phyloP scores from a whole-genome alignment of 192 early-diverging fungal genomes.

The Coemansia sp. region DNA sequence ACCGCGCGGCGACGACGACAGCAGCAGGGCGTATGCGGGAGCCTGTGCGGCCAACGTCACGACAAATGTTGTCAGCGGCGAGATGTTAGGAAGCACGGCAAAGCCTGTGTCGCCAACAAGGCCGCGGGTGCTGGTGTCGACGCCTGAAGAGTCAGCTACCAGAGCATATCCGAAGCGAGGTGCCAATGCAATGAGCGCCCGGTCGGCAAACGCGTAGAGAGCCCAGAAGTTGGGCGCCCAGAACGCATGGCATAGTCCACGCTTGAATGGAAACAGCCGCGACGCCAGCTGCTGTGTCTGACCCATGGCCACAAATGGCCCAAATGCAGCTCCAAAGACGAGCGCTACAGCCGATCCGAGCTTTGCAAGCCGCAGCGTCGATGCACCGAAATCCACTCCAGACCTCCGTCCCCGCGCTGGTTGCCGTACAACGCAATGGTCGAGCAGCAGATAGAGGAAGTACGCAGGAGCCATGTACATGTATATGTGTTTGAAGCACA shows the following conservation, averaged over 20 bases:
- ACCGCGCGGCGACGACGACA: slow-evolving; percentile 39
- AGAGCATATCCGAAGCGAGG: not conserved
- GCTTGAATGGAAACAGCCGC: slow-evolving; percentile 93
- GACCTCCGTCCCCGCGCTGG: not conserved
- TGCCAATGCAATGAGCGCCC: slow-evolving; percentile 55
- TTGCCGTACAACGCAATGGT: slow-evolving; percentile 62
- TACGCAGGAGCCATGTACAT: slow-evolving; percentile 90
- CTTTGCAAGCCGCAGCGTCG: slow-evolving; percentile 55
- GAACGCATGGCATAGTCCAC: slow-evolving; percentile 95
- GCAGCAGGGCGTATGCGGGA: slow-evolving; percentile 27
- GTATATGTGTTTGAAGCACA: slow-evolving; percentile 99
- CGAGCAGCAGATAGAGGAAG: slow-evolving; percentile 83
- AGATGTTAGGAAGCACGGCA: slow-evolving; percentile 74
- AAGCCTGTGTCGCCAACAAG: slow-evolving; percentile 88
- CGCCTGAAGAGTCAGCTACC: not conserved
- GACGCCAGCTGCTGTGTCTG: slow-evolving; percentile 78
- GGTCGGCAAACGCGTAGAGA: slow-evolving; percentile 81
- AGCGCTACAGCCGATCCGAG: slow-evolving; percentile 66
- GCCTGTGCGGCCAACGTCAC: slow-evolving; percentile 74
- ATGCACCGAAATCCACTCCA: slow-evolving; percentile 8
- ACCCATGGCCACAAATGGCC: slow-evolving; percentile 71
- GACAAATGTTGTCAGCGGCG: slow-evolving; percentile 70
- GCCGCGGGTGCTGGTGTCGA: slow-evolving; percentile 79
- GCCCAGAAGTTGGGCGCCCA: slow-evolving; percentile 99
- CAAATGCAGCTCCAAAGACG: slow-evolving; percentile 81